Conservation (phyloP, 208 protist genomes). For the Acanthamoeba triangularis region DNA sequence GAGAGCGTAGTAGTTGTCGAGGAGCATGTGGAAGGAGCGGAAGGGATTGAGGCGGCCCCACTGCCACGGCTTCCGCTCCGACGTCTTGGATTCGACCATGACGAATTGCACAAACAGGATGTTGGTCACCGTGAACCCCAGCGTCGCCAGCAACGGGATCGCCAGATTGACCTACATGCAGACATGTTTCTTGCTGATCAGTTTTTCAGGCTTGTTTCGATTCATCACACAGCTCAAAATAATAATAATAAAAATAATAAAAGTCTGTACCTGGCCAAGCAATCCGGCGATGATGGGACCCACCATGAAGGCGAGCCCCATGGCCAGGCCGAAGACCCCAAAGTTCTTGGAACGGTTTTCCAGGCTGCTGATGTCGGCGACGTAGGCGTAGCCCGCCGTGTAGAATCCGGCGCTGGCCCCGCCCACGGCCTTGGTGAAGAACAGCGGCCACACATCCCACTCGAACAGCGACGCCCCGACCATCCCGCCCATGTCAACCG, state of each 20-base stretch:
- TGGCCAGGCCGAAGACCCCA: background rate
- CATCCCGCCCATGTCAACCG: background rate
- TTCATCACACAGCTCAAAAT: too few species aligned
- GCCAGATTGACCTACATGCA: background rate
- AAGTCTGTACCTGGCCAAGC: background rate
- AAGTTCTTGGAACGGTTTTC: background rate
- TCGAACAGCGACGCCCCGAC: background rate
- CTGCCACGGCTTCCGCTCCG: background rate
- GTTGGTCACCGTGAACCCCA: background rate
- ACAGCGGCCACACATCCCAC: background rate
- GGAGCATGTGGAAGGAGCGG: background rate
- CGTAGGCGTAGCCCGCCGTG: conserved; percentile 20
- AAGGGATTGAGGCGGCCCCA: conserved; percentile 25
- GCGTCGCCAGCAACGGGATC: background rate
- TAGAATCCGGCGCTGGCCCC: conserved; percentile 26
- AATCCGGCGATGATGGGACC: background rate
- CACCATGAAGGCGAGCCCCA: background rate
- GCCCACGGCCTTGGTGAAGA: background rate
- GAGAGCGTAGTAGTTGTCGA: background rate
- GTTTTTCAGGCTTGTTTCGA: too few species aligned
- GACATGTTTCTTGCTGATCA: too few species aligned
- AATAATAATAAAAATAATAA: background rate
- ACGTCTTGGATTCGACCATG: conserved; percentile 21
- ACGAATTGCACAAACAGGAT: conserved; percentile 6
- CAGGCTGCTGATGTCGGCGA: background rate